A percentile compares a stretch with the other conserved stretches of the same genome.
phyloP scores from a whole-genome alignment of 345 rosid genomes.

The Capsella bursapastoris region DNA sequence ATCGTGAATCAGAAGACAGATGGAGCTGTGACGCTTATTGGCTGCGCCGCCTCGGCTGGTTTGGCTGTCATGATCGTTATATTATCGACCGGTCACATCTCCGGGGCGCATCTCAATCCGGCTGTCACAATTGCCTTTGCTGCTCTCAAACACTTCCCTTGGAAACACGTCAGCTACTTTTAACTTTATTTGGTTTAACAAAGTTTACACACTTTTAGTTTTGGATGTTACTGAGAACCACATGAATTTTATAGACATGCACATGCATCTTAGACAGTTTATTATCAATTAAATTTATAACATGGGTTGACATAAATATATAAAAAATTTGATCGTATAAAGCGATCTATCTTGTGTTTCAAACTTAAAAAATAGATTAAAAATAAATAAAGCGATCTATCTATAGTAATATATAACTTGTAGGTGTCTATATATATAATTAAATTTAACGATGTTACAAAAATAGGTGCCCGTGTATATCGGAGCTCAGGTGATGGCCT shows the following conservation, averaged over 20 bases:
- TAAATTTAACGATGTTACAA: not conserved
- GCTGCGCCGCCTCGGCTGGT: conserved; percentile 76
- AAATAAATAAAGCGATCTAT: not conserved
- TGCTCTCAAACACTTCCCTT: conserved; percentile 77
- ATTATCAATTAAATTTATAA: not conserved
- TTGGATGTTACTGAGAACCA: not conserved
- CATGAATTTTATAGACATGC: conserved; percentile 11
- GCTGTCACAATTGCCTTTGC: conserved; percentile 77
- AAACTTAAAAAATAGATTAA: no score
- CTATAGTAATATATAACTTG: not conserved
- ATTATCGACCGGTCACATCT: conserved; percentile 81
- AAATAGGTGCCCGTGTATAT: conserved; percentile 72
- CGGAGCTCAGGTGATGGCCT: conserved; percentile 73
- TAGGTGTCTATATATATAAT: not conserved
- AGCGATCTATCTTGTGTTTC: not conserved
- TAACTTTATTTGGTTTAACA: not conserved
- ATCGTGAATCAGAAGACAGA: conserved; percentile 83
- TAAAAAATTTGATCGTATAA: not conserved
- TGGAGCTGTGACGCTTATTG: conserved; percentile 74
- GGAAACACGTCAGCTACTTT: conserved; percentile 55
- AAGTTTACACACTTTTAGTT: conserved; percentile 24
- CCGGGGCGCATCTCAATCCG: conserved; percentile 93
- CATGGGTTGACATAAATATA: not conserved
- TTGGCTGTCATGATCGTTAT: conserved; percentile 81
- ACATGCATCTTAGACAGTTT: not conserved